Evolutionary conservation across 345 rosid genomes (phyloP).

Genomic region (Populus davidiana): DNA sequence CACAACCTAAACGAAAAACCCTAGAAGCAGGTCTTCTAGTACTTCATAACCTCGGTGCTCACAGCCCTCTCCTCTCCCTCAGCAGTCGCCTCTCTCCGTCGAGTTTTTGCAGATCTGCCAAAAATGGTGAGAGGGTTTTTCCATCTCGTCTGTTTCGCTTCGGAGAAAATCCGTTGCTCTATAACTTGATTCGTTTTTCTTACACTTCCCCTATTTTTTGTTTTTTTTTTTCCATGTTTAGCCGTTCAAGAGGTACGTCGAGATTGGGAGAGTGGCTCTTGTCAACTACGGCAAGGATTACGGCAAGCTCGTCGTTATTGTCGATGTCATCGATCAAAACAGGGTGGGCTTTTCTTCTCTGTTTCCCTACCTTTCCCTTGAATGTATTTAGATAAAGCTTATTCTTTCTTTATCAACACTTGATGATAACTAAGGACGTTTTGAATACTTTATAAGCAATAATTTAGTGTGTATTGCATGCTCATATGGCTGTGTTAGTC

Average conservation of each 20-base stretch:
- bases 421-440: not conserved
- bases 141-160: not conserved
- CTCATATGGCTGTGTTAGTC: not conserved
- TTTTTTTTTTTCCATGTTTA: not conserved
- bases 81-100: not conserved
- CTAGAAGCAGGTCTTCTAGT: not conserved
- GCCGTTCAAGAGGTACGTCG: constrained; percentile 23
- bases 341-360: constrained; percentile 1
- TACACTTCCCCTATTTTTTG: not conserved
- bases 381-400: not conserved
- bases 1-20: not conserved
- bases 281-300: constrained; percentile 22
- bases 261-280: constrained; percentile 24
- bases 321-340: constrained; percentile 22
- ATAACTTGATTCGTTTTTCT: not conserved
- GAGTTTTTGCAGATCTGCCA: not conserved
- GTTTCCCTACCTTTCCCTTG: not conserved
- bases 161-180: not conserved
- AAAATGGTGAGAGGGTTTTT: constrained; percentile 3
- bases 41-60: not conserved
- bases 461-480: not conserved
- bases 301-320: constrained; percentile 22
- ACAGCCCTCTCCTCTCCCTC: not conserved
- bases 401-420: not conserved
- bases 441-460: not conserved